Evolutionary conservation across 2,329 filamentous ascomycete species (phyloP).

Genomic region (Colletotrichum spaethianum): DNA sequence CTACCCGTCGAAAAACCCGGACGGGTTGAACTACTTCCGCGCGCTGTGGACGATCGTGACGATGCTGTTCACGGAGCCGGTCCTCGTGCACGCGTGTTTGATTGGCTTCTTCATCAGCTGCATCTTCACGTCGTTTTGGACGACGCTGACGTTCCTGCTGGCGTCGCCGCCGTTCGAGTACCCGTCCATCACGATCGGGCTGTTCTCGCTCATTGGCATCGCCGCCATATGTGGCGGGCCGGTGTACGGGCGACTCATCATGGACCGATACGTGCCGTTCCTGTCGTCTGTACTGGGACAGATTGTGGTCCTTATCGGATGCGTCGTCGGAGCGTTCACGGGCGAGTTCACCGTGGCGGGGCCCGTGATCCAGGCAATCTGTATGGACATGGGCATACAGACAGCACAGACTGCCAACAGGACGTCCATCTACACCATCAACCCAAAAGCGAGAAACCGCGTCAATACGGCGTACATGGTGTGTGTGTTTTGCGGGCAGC

Average conservation of each 20-base stretch:
- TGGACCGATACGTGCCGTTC: conserved; percentile 78
- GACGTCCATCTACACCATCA: conserved; percentile 77
- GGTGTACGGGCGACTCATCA: conserved; percentile 78
- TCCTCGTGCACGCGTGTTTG: conserved; percentile 78
- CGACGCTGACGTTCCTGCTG: conserved; percentile 84
- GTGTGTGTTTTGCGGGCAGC: conserved; percentile 79
- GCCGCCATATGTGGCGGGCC: conserved; percentile 77
- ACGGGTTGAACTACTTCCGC: conserved; percentile 73
- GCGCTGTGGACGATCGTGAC: conserved; percentile 76
- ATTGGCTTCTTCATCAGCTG: conserved; percentile 73
- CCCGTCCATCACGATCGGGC: conserved; percentile 76
- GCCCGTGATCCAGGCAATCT: conserved; percentile 79
- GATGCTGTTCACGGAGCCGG: conserved; percentile 75
- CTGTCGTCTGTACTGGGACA: conserved; percentile 77
- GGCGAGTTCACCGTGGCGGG: conserved; percentile 78
- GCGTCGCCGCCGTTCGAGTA: conserved; percentile 79
- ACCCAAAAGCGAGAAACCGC: conserved; percentile 79
- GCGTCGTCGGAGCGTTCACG: conserved; percentile 77
- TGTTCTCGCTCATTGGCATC: conserved; percentile 85
- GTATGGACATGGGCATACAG: conserved; percentile 80
- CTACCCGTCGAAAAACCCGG: conserved; percentile 81
- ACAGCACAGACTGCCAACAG: conserved; percentile 82
- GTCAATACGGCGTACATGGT: conserved; percentile 90
- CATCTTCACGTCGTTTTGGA: conserved; percentile 69
- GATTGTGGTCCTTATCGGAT: conserved; percentile 70